A percentile compares a stretch with the other conserved stretches of the same genome.
These are phyloP conservation scores for Magnolia kwangsiensis DNA, from an alignment of 164 flowering plant species.

Conservation along the genomic window DNA sequence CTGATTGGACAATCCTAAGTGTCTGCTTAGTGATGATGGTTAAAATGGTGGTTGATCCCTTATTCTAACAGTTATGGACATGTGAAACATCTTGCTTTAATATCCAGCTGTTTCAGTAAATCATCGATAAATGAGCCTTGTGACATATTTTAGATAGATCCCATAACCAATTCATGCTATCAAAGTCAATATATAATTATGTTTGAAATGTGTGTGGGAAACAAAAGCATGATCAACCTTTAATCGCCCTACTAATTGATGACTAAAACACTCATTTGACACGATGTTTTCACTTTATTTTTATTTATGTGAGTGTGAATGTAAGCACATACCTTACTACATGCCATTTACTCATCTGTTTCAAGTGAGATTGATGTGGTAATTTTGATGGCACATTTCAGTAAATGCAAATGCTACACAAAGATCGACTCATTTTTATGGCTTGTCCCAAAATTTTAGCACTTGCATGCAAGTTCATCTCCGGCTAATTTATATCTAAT, in stretches of 20 bases:
- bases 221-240: background rate
- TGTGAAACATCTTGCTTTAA: background rate
- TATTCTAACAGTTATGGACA: conserved; percentile 2
- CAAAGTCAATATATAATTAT: background rate
- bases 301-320: background rate
- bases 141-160: background rate
- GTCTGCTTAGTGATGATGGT: no score
- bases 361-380: background rate
- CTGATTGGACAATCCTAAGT: no score
- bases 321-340: background rate
- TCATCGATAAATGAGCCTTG: background rate
- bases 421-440: background rate
- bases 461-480: background rate
- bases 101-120: background rate
- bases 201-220: background rate
- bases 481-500: background rate
- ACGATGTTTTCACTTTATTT: background rate
- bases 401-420: background rate
- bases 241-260: background rate
- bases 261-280: background rate
- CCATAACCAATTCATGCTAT: background rate
- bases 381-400: background rate
- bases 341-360: background rate
- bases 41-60: no score
- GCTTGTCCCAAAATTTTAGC: background rate